A percentile compares a stretch with the other conserved stretches of the same genome.
phyloP scores from a whole-genome alignment of 441 rosid genomes.

The Gossypium lobatum region DNA sequence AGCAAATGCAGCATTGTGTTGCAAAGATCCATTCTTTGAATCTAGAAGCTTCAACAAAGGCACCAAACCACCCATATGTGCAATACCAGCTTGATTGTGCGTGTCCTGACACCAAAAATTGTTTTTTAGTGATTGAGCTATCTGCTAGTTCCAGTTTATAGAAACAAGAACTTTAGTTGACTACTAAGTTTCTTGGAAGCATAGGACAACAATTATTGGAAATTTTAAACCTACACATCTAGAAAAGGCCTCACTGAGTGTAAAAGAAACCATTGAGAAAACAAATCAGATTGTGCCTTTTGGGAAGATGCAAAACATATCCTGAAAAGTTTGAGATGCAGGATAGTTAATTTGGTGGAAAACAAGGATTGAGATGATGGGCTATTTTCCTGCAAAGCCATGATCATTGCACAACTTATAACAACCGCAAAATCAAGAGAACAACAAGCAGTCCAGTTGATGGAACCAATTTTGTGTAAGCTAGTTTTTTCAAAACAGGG shows the following conservation, averaged over 20 bases:
- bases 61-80: constrained; percentile 82
- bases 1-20: constrained; percentile 98
- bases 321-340: neutral
- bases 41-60: constrained; percentile 90
- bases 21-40: constrained; percentile 94
- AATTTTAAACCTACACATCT: neutral
- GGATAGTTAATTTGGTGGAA: neutral
- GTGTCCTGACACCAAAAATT: constrained; percentile 48
- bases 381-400: neutral
- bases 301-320: neutral
- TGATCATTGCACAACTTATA: neutral
- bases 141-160: neutral
- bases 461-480: neutral
- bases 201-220: neutral
- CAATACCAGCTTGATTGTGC: constrained; percentile 96
- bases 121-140: constrained; percentile 10
- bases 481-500: neutral
- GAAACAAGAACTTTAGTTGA: neutral
- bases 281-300: neutral
- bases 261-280: neutral
- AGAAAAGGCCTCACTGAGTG: neutral
- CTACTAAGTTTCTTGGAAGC: neutral
- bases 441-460: neutral
- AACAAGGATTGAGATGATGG: neutral
- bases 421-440: neutral